phyloP scores from a whole-genome alignment of 371 early-diverging fungal genomes.

The Mucor plumbeus region DNA sequence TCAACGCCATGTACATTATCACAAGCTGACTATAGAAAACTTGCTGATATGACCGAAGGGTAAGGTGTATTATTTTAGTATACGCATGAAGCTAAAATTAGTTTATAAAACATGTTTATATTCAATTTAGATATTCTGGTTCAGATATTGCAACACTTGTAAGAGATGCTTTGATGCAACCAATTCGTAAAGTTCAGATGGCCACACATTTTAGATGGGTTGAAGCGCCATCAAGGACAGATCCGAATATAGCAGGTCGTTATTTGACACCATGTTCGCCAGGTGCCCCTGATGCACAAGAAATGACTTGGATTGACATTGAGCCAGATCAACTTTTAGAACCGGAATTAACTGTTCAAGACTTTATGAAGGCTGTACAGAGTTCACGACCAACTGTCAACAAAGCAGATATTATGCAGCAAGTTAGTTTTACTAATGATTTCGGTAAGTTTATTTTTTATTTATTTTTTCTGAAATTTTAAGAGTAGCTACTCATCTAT shows the following conservation, averaged over 20 bases:
- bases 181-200: constrained; percentile 93
- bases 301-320: constrained; percentile 92
- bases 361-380: constrained; percentile 85
- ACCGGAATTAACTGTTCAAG: constrained; percentile 82
- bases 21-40: constrained; percentile 68
- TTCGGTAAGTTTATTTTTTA: constrained; percentile 61
- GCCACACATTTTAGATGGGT: constrained; percentile 90
- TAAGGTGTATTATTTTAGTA: neutral
- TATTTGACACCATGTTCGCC: constrained; percentile 96
- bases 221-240: constrained; percentile 64
- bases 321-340: constrained; percentile 87
- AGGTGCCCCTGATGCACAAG: constrained; percentile 86
- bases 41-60: constrained; percentile 84
- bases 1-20: constrained; percentile 84
- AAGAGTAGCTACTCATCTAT: neutral
- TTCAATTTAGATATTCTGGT: constrained; percentile 76
- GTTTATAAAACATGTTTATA: neutral
- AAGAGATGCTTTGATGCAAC: constrained; percentile 96
- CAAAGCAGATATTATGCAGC: constrained; percentile 76
- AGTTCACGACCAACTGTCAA: constrained; percentile 86
- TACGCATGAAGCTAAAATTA: too few species aligned
- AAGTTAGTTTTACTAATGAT: constrained; percentile 89
- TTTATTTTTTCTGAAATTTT: too few species aligned
- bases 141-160: constrained; percentile 95
- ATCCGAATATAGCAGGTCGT: constrained; percentile 54